Evolutionary conservation across 1,139 yeast species (phyloP), one percentile per base, ranked within the genome.

Genomic region (Wickerhamomyces sp.): DNA sequence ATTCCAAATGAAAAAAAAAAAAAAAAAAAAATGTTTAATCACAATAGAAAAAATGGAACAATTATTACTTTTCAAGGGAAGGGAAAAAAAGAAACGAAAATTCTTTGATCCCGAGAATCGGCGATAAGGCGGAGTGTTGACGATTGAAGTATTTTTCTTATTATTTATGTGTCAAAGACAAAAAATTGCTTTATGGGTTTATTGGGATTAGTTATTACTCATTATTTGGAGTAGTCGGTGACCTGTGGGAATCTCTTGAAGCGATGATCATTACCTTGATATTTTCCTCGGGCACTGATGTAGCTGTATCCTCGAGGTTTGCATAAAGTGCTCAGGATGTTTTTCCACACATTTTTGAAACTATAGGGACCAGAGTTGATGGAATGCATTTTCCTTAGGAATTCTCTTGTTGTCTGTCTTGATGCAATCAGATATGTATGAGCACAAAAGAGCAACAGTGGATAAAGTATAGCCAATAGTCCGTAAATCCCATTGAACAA

Each of bases 391-490:
- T 53, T 45, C 43, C 71, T 73, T 43, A 84, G 64, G 54, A 75
- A 84, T 53, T 84, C 93, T 52, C 90, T 68, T 6, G 95, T 85
- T 15, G 91, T 81, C 53, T 84, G 71, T 47, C 82, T 83, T n/a
- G 76, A 71, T 0, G 76, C 59, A 0, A 81, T 75, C 41, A 85
- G 63, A 44, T 68, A 73, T 1, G 78, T 36, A 57, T 87, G 95
- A 52, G 75, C 75, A 0, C 64, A 43, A 14, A 83, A 58, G 15
- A 87, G 62, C 35, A 79, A 53, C 1, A 71, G 44, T 2, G 94
- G 91, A 56, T 84, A 85, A 7, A 72, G 48, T 9, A 76, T 37
- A 1, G 70, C 67, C 3, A 81, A 32, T 3, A 69, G 58, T 0
- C 75, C 69, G 48, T 73, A 75, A 3, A 84, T 63, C 9, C 47